phyloP scores from a whole-genome alignment of 306 rosid genomes.

The Boehmeria nivea region DNA sequence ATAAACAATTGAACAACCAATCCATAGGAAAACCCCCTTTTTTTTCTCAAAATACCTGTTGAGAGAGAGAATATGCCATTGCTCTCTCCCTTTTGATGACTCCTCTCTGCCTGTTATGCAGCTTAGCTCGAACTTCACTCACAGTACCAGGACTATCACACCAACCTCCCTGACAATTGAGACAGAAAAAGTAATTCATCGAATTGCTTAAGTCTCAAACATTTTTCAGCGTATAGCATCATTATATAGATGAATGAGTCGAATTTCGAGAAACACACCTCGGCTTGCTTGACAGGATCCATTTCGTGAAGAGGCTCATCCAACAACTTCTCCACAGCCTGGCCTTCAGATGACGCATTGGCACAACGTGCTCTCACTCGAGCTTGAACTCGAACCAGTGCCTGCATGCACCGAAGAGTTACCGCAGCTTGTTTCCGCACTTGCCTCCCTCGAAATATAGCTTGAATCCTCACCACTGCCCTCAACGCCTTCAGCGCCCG shows the following conservation, averaged over 20 bases:
- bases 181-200: not conserved
- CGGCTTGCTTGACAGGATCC: constrained; percentile 63
- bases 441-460: constrained; percentile 74
- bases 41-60: constrained; percentile 42
- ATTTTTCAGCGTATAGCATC: not conserved
- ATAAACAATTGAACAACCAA: not conserved
- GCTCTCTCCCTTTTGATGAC: constrained; percentile 70
- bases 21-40: not conserved
- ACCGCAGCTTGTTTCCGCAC: constrained; percentile 90
- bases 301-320: constrained; percentile 27
- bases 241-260: not conserved
- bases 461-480: constrained; percentile 91
- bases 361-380: constrained; percentile 50
- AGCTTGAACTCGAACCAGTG: constrained; percentile 81
- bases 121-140: constrained; percentile 57
- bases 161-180: constrained; percentile 69
- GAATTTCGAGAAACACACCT: constrained; percentile 29
- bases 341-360: constrained; percentile 31
- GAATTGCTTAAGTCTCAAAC: not conserved
- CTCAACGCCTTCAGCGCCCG: constrained; percentile 72
- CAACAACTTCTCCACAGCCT: constrained; percentile 24
- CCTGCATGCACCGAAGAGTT: constrained; percentile 90
- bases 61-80: constrained; percentile 49
- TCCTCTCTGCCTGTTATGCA: constrained; percentile 64
- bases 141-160: constrained; percentile 64